Conservation (phyloP, 139 green algal genomes). For the Chara braunii region DNA sequence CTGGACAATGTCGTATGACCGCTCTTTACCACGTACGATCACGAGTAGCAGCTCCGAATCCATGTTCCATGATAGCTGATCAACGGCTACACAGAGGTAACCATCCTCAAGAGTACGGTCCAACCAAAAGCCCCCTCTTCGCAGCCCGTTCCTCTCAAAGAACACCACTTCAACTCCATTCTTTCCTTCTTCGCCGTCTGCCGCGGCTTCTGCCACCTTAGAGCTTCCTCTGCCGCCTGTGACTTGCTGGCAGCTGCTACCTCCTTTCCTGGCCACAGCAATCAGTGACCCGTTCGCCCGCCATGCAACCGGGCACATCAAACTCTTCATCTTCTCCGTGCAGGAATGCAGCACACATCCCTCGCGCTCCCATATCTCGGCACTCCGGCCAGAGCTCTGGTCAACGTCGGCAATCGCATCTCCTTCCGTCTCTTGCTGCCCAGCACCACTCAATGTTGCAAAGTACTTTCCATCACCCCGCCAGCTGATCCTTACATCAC, state of each 20-base stretch:
- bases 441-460: conserved; percentile 43
- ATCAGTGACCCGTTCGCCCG: conserved; percentile 70
- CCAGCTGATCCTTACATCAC: conserved; percentile 56
- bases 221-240: background rate
- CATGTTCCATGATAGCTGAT: conserved; percentile 59
- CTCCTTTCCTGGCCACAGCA: background rate
- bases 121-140: conserved; percentile 65
- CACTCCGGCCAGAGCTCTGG: background rate
- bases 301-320: conserved; percentile 58
- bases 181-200: too few relatives aligned
- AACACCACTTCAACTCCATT: conserved; percentile 63
- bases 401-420: background rate
- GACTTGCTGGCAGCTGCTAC: too few relatives aligned
- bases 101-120: background rate
- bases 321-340: conserved; percentile 41
- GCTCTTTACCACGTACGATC: conserved; percentile 35
- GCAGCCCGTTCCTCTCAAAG: conserved; percentile 84
- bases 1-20: conserved; percentile 50
- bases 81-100: background rate
- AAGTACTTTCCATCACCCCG: conserved; percentile 72
- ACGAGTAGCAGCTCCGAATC: conserved; percentile 78
- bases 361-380: conserved; percentile 58
- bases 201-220: background rate
- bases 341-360: conserved; percentile 53
- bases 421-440: background rate